These are phyloP conservation scores for Cordyceps militaris DNA, from an alignment of 2,329 filamentous ascomycete species.

Conservation along the genomic window DNA sequence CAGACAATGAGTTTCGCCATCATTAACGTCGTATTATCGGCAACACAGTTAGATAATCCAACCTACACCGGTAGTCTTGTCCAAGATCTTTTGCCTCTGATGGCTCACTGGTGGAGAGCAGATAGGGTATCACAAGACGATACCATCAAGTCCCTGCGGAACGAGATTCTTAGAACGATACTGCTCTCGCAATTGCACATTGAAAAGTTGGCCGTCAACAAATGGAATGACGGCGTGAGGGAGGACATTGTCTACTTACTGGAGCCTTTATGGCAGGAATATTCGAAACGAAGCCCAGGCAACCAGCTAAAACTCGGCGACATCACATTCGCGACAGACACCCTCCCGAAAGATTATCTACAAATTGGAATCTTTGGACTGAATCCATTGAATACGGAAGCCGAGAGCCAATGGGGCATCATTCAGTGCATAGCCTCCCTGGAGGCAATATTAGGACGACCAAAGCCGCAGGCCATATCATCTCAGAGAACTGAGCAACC, in stretches of 20 bases:
- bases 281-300: constrained; percentile 61
- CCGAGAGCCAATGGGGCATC: constrained; percentile 54
- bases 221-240: constrained; percentile 31
- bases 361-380: constrained; percentile 46
- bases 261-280: constrained; percentile 70
- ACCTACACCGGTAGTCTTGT: constrained; percentile 54
- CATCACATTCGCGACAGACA: constrained; percentile 49
- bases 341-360: constrained; percentile 38
- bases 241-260: constrained; percentile 56
- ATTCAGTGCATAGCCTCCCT: constrained; percentile 53
- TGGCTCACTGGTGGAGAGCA: constrained; percentile 71
- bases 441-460: constrained; percentile 39
- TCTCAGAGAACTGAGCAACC: constrained; percentile 35
- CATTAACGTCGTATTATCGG: constrained; percentile 63
- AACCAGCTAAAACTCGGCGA: constrained; percentile 75
- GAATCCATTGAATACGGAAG: constrained; percentile 43
- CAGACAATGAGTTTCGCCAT: constrained; percentile 69
- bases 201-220: constrained; percentile 45
- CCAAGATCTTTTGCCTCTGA: constrained; percentile 58
- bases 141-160: constrained; percentile 56
- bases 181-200: constrained; percentile 59
- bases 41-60: constrained; percentile 61
- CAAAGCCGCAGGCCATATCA: constrained; percentile 14
- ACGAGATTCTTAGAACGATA: constrained; percentile 70
- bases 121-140: constrained; percentile 56